Conservation (phyloP, 306 rosid genomes). For the Fagus crenata region DNA sequence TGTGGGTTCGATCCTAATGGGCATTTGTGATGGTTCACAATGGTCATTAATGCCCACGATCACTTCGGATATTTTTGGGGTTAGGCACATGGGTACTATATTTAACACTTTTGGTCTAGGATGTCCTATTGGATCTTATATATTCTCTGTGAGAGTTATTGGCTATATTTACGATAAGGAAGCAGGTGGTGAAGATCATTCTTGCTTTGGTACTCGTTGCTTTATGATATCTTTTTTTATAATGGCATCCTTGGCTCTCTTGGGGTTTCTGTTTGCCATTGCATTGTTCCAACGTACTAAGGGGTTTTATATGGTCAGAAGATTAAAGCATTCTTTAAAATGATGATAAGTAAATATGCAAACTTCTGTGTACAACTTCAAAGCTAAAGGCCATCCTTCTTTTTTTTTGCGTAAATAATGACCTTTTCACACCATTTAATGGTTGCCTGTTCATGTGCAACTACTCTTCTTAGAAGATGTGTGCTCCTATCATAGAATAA, state of each 20-base stretch:
- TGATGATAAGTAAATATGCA: neutral
- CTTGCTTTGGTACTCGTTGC: constrained; percentile 69
- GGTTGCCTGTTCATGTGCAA: no score
- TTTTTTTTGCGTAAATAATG: no score
- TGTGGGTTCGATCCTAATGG: constrained; percentile 74
- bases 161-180: constrained; percentile 74
- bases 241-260: constrained; percentile 60
- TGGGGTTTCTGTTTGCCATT: constrained; percentile 60
- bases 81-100: constrained; percentile 82
- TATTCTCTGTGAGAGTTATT: constrained; percentile 77
- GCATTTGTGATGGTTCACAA: constrained; percentile 82
- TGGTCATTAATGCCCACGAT: constrained; percentile 97
- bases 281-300: constrained; percentile 64
- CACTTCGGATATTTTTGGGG: constrained; percentile 81
- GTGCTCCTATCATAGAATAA: no score
- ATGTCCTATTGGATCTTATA: constrained; percentile 81
- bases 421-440: no score
- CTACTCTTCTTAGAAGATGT: no score
- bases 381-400: no score
- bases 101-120: constrained; percentile 80
- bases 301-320: constrained; percentile 61
- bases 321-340: constrained; percentile 36
- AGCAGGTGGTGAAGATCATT: constrained; percentile 38
- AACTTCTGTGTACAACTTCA: neutral
- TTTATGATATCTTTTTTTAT: constrained; percentile 68